A percentile compares a stretch with the other conserved stretches of the same genome.
phyloP scores from a whole-genome alignment of 1,284 basidiomycete species.

The Sporisorium exsertum region DNA sequence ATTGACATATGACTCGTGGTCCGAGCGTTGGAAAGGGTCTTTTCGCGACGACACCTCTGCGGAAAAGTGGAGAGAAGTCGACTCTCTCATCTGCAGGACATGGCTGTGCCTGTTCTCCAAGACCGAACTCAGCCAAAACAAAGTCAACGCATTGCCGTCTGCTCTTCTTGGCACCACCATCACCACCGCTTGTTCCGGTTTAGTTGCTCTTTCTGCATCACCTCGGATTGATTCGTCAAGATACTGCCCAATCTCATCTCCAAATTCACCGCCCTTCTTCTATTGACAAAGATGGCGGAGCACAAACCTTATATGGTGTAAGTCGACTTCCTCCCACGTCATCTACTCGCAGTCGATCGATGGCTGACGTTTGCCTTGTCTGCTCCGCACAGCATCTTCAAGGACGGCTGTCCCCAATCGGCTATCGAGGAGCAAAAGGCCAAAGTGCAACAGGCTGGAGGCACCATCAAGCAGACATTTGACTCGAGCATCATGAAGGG shows the following conservation, averaged over 20 bases:
- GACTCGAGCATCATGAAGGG: conserved; percentile 62
- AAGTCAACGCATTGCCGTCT: not conserved
- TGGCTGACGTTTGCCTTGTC: not conserved
- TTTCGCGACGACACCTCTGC: conserved; percentile 1
- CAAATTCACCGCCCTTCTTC: conserved; percentile 16
- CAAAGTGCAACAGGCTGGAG: conserved; percentile 53
- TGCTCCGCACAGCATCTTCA: conserved; percentile 54
- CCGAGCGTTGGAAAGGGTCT: conserved; percentile 29
- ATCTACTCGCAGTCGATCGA: not conserved
- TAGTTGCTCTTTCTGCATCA: not conserved
- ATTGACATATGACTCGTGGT: conserved; percentile 8
- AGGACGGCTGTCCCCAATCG: conserved; percentile 40
- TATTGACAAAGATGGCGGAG: conserved; percentile 41
- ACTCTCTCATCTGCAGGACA: conserved; percentile 10
- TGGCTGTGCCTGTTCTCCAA: not conserved
- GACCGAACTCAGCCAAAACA: conserved; percentile 1
- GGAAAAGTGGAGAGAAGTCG: conserved; percentile 15
- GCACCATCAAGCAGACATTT: conserved; percentile 60
- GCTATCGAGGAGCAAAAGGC: conserved; percentile 55
- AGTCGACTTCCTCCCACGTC: conserved; percentile 8
- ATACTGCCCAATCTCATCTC: conserved; percentile 22
- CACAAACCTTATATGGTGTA: conserved; percentile 61
- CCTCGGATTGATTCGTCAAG: not conserved
- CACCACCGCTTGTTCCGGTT: not conserved
- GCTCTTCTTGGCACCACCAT: not conserved